Evolutionary conservation across 2,329 filamentous ascomycete species (phyloP).

Genomic region (Stromatinia cepivora): DNA sequence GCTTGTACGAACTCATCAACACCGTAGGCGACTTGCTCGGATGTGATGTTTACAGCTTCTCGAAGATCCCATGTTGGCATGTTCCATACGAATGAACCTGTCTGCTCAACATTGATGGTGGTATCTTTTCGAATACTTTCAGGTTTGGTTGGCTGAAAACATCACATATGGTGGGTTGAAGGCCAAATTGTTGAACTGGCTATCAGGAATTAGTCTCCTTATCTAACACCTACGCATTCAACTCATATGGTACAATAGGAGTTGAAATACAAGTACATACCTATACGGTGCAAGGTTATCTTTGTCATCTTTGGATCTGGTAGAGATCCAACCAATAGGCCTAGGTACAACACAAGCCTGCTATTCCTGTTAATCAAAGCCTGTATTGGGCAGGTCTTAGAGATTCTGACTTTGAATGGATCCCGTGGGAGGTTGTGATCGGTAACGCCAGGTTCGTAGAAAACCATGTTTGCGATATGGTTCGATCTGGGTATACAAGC

Average conservation of each 20-base stretch:
- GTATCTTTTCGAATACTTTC: constrained; percentile 54
- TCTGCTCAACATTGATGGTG: constrained; percentile 55
- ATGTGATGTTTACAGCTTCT: constrained; percentile 55
- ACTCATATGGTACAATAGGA: background rate
- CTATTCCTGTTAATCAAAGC: background rate
- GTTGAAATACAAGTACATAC: background rate
- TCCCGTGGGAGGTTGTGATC: constrained; percentile 23
- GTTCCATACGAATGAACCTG: constrained; percentile 59
- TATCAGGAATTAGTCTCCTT: background rate
- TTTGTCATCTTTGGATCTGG: constrained; percentile 48
- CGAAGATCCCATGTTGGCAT: constrained; percentile 58
- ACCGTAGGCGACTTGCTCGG: constrained; percentile 50
- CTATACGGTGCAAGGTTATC: constrained; percentile 59
- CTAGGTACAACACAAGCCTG: constrained; percentile 59
- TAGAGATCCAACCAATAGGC: constrained; percentile 64
- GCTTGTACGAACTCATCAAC: constrained; percentile 57
- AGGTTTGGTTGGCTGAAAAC: constrained; percentile 59
- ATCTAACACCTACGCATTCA: background rate
- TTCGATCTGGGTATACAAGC: background rate
- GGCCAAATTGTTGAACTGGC: constrained; percentile 62
- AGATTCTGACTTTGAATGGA: constrained; percentile 24
- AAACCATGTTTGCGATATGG: constrained; percentile 4
- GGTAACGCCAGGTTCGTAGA: constrained; percentile 16
- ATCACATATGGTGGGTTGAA: constrained; percentile 64
- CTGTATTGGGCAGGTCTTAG: background rate